Evolutionary conservation across 805 yeast genomes (phyloP).

Genomic region (Candida sonorensis): DNA sequence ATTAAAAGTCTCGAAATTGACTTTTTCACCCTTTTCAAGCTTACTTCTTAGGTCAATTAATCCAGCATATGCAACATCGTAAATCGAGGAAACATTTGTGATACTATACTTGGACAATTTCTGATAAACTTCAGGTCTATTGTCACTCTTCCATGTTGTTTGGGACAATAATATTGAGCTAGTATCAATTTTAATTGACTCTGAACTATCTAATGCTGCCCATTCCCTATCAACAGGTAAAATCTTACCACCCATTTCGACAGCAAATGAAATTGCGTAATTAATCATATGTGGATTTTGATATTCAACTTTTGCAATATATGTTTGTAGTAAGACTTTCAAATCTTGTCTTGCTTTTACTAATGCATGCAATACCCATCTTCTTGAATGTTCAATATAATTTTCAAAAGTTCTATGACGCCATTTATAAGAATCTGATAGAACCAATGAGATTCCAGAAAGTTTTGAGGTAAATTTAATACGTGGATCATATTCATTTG

Average conservation of each 20-base stretch:
- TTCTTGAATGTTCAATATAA: slow-evolving; percentile 50
- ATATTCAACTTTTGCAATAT: slow-evolving; percentile 41
- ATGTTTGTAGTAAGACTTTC: slow-evolving; percentile 72
- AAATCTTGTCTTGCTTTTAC: slow-evolving; percentile 61
- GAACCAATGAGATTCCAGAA: slow-evolving; percentile 43
- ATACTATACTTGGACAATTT: slow-evolving; percentile 20
- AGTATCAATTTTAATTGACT: slow-evolving; percentile 39
- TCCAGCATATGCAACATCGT: slow-evolving; percentile 6
- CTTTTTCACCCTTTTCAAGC: slow-evolving; percentile 6
- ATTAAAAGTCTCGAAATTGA: slow-evolving; percentile 29
- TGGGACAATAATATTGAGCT: slow-evolving; percentile 72
- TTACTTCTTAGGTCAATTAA: slow-evolving; percentile 4
- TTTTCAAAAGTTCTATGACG: slow-evolving; percentile 59
- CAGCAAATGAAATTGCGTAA: slow-evolving; percentile 84
- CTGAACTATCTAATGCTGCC: slow-evolving; percentile 32
- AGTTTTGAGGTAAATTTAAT: slow-evolving; percentile 44
- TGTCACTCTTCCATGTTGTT: slow-evolving; percentile 53
- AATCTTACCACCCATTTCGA: slow-evolving; percentile 77
- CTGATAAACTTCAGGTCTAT: slow-evolving; percentile 29
- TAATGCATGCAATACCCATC: slow-evolving; percentile 61
- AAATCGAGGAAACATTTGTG: slow-evolving; percentile 19
- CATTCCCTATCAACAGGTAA: slow-evolving; percentile 63
- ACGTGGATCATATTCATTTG: slow-evolving; percentile 81
- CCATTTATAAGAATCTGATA: slow-evolving; percentile 75
- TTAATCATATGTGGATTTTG: slow-evolving; percentile 34